phyloP scores from a whole-genome alignment of 73 alveolate genomes.

The Paramecium sexaurelia region DNA sequence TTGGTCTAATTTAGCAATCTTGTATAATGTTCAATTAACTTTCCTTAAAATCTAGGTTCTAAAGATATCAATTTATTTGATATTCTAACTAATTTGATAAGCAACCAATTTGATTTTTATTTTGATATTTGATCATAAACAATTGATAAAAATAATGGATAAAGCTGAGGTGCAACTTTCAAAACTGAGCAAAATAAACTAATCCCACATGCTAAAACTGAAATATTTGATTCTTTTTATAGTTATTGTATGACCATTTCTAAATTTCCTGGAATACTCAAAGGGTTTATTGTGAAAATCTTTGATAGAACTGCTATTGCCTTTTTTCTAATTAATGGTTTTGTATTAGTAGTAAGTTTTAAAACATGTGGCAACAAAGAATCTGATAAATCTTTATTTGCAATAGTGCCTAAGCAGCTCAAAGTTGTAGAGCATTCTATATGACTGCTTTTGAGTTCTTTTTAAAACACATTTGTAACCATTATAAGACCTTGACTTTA shows the following conservation, averaged over 20 bases:
- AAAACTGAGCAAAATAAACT: background rate
- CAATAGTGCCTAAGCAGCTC: slow-evolving; percentile 41
- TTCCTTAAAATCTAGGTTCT: slow-evolving; percentile 44
- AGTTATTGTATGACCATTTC: background rate
- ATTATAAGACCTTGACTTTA: slow-evolving; percentile 26
- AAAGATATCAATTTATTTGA: background rate
- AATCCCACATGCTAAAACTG: slow-evolving; percentile 34
- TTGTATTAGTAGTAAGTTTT: background rate
- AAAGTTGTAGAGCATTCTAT: slow-evolving; percentile 3
- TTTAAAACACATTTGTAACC: slow-evolving; percentile 4
- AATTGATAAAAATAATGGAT: background rate
- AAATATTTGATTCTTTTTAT: background rate
- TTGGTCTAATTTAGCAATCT: slow-evolving; percentile 1
- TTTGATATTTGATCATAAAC: slow-evolving; percentile 1
- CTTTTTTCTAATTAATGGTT: slow-evolving; percentile 34
- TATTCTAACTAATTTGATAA: slow-evolving; percentile 23
- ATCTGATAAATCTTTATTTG: slow-evolving; percentile 43
- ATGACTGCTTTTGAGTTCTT: slow-evolving; percentile 12
- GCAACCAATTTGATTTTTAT: slow-evolving; percentile 42
- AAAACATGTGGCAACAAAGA: background rate
- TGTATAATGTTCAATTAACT: slow-evolving; percentile 17
- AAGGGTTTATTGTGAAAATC: background rate
- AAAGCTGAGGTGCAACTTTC: background rate
- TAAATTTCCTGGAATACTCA: slow-evolving; percentile 7
- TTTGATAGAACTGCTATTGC: slow-evolving; percentile 31